Evolutionary conservation across 371 early-diverging fungal genomes (phyloP).

Genomic region (Umbelopsis sp.): DNA sequence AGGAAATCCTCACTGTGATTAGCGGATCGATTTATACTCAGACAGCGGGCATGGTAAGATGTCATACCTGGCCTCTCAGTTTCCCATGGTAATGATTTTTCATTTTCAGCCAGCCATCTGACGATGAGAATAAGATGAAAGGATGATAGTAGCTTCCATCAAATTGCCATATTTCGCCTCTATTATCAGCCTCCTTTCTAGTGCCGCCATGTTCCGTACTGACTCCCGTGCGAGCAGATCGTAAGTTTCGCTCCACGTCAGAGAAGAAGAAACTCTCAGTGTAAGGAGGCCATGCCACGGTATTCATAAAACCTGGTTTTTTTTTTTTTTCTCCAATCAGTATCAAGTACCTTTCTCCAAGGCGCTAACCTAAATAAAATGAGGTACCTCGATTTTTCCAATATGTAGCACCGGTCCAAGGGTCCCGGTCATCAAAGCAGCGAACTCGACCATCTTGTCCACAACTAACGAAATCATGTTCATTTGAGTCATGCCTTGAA

Average conservation of each 20-base stretch:
- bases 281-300: neutral
- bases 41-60: neutral
- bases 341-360: neutral
- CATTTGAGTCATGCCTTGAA: conserved; percentile 13
- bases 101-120: conserved; percentile 10
- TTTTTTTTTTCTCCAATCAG: too few relatives aligned
- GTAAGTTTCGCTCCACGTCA: neutral
- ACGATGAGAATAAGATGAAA: neutral
- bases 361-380: neutral
- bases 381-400: conserved; percentile 3
- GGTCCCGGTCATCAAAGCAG: conserved; percentile 8
- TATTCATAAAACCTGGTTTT: neutral
- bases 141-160: conserved; percentile 1
- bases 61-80: neutral
- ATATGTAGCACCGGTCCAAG: neutral
- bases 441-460: conserved; percentile 9
- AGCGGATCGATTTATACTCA: too few relatives aligned
- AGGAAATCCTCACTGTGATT: neutral
- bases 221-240: neutral
- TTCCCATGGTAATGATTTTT: neutral
- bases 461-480: neutral
- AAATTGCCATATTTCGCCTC: conserved; percentile 2
- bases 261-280: neutral
- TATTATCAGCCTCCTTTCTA: neutral
- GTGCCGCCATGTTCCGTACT: neutral